These are phyloP conservation scores for Colletotrichum tropicicola DNA, from an alignment of 2,329 filamentous ascomycete genomes.

Conservation along the genomic window DNA sequence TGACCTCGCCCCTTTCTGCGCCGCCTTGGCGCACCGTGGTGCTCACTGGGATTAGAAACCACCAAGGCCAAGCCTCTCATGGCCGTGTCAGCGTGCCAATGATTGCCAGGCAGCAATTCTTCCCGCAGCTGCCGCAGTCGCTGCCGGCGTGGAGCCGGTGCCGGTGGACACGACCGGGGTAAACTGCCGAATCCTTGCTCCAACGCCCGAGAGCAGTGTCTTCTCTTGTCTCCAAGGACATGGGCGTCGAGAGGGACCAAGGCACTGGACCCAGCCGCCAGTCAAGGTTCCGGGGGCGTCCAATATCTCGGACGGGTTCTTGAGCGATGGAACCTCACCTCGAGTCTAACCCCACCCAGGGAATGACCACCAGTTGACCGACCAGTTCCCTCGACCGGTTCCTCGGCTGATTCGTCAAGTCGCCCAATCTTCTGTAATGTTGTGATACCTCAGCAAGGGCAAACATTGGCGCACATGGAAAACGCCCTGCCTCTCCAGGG, in stretches of 20 bases:
- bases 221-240: neutral
- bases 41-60: no score
- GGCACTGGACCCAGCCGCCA: neutral
- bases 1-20: neutral
- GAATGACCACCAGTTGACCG: neutral
- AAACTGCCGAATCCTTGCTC: conserved; percentile 4
- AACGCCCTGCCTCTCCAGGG: neutral
- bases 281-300: neutral
- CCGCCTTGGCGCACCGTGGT: conserved; percentile 1
- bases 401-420: neutral
- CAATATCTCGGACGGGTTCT: neutral
- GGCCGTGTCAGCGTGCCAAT: neutral
- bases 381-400: neutral
- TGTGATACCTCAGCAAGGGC: neutral
- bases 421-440: neutral
- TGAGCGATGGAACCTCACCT: conserved; percentile 2
- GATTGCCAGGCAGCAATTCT: neutral
- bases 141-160: conserved; percentile 1
- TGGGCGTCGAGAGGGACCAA: neutral
- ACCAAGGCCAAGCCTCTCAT: neutral
- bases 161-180: conserved; percentile 18
- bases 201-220: neutral
- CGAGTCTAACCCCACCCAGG: neutral
- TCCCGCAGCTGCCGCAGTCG: conserved; percentile 12
- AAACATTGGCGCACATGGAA: neutral